Conservation (phyloP, 352 stramenopile genomes). For the Saprolegnia parasitica region DNA sequence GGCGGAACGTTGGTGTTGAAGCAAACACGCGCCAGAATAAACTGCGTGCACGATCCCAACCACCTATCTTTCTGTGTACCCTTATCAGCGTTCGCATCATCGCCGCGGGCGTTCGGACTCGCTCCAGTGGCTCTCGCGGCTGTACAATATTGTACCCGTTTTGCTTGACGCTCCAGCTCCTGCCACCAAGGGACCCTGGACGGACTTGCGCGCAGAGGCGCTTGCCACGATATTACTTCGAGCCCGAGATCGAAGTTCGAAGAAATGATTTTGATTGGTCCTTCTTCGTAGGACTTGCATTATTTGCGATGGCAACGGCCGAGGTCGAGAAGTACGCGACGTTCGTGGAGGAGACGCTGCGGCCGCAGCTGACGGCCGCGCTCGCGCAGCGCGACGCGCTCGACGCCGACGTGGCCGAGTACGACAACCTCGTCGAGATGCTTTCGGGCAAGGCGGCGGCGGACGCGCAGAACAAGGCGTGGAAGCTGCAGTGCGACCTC, state of each 20-base stretch:
- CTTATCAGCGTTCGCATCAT: too few relatives aligned
- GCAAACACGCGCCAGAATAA: too few relatives aligned
- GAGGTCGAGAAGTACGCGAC: constrained; percentile 28
- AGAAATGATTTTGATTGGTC: background rate
- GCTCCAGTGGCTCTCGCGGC: too few relatives aligned
- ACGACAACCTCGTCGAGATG: constrained; percentile 24
- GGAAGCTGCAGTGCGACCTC: constrained; percentile 26
- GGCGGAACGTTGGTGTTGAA: too few relatives aligned
- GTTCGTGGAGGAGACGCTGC: constrained; percentile 28
- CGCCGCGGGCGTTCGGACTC: too few relatives aligned
- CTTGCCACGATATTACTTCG: background rate
- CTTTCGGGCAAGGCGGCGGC: constrained; percentile 8
- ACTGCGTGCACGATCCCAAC: too few relatives aligned
- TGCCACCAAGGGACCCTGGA: too few relatives aligned
- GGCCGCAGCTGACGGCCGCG: constrained; percentile 21
- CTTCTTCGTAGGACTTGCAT: background rate
- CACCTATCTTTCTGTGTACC: too few relatives aligned
- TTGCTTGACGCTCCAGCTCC: too few relatives aligned
- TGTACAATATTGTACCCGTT: too few relatives aligned
- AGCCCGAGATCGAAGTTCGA: background rate
- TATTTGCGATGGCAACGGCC: constrained; percentile 4
- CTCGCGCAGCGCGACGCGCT: constrained; percentile 17
- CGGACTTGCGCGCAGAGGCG: too few relatives aligned
- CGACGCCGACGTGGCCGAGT: constrained; percentile 21
- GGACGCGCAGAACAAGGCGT: constrained; percentile 22